phyloP scores from a whole-genome alignment of 495 filamentous ascomycete genomes.

The Penicillium bialowiezense region DNA sequence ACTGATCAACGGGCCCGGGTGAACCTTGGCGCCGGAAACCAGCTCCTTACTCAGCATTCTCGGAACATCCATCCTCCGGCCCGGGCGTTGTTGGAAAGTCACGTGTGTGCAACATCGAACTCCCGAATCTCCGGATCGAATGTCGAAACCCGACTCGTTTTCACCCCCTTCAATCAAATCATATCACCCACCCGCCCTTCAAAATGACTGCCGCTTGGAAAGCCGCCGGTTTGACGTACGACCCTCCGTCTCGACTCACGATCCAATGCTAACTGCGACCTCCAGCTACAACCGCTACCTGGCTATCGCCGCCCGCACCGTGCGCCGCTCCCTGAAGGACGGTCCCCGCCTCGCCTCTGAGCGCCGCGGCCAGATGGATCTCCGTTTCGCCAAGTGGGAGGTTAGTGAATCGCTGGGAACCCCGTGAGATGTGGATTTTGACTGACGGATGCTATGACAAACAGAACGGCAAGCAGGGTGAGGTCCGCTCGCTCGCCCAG shows the following conservation, averaged over 20 bases:
- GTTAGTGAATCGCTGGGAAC: slow-evolving; percentile 46
- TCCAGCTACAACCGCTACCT: slow-evolving; percentile 55
- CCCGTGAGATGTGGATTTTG: not conserved
- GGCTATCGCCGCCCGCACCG: slow-evolving; percentile 52
- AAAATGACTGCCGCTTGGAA: slow-evolving; percentile 99
- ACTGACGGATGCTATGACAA: slow-evolving; percentile 22
- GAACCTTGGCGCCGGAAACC: too few species aligned
- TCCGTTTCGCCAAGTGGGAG: slow-evolving; percentile 95
- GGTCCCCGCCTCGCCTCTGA: slow-evolving; percentile 80
- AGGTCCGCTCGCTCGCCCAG: slow-evolving; percentile 67
- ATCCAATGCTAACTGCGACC: slow-evolving; percentile 30
- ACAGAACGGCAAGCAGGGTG: slow-evolving; percentile 96
- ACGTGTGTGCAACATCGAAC: not conserved
- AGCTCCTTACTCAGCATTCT: too few species aligned
- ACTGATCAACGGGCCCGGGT: too few species aligned
- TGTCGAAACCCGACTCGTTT: slow-evolving; percentile 36
- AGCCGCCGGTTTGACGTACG: slow-evolving; percentile 93
- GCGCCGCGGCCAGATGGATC: slow-evolving; percentile 83
- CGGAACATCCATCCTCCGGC: not conserved
- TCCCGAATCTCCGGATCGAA: slow-evolving; percentile 45
- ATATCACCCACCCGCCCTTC: slow-evolving; percentile 39
- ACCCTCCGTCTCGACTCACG: not conserved
- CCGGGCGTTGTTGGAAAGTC: not conserved
- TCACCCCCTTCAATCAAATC: slow-evolving; percentile 30
- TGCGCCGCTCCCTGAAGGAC: slow-evolving; percentile 91